Evolutionary conservation across 139 green algal species (phyloP).

Genomic region (Picochlorum sp.): DNA sequence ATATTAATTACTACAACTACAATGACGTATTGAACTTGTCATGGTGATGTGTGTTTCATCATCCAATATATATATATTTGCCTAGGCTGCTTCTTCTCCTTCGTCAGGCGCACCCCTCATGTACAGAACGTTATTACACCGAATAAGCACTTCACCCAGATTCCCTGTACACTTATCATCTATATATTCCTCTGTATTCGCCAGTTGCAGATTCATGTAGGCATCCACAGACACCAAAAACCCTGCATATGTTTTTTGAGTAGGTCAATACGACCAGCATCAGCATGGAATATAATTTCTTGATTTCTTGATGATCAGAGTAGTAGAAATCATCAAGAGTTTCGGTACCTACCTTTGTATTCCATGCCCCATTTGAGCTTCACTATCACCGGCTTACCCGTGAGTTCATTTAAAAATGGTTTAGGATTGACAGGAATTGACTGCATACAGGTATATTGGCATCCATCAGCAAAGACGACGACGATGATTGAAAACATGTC

Average conservation of each 20-base stretch:
- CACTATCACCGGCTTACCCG: conserved; percentile 88
- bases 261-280: neutral
- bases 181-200: conserved; percentile 93
- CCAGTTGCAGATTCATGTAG: conserved; percentile 66
- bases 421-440: conserved; percentile 92
- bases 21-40: no score
- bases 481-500: no score
- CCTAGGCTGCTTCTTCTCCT: conserved; percentile 37
- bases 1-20: no score
- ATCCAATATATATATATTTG: no score
- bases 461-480: no score
- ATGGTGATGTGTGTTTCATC: no score
- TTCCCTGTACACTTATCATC: conserved; percentile 87
- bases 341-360: conserved; percentile 73
- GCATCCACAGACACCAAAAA: conserved; percentile 31
- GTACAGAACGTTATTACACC: conserved; percentile 96
- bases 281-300: neutral
- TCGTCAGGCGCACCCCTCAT: conserved; percentile 63
- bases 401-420: conserved; percentile 92
- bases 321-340: neutral
- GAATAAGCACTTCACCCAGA: conserved; percentile 88
- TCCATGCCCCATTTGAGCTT: conserved; percentile 99
- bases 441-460: conserved; percentile 19
- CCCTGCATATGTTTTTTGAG: conserved; percentile 13
- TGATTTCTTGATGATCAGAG: neutral